phyloP scores from a whole-genome alignment of 352 stramenopile species.

The Globisporangium spiculum region DNA sequence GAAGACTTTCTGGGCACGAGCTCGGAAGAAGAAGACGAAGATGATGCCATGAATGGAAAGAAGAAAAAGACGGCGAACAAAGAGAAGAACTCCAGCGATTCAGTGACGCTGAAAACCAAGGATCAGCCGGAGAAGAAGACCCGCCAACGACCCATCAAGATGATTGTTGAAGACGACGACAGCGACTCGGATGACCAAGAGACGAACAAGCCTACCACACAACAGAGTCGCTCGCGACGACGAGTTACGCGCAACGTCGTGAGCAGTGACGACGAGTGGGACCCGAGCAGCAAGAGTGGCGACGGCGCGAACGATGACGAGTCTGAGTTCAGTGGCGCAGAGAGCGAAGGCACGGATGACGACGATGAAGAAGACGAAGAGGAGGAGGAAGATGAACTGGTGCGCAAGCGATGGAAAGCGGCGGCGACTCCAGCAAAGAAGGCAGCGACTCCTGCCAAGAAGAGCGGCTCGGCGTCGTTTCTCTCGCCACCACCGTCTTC shows the following conservation, averaged over 20 bases:
- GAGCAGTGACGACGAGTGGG: constrained; percentile 48
- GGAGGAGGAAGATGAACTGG: constrained; percentile 37
- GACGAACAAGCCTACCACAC: background rate
- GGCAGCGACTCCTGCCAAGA: constrained; percentile 24
- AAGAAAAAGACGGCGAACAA: constrained; percentile 16
- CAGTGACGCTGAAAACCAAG: constrained; percentile 30
- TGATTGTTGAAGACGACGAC: constrained; percentile 80
- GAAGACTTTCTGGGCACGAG: constrained; percentile 71
- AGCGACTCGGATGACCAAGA: constrained; percentile 55
- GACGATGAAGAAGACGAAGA: constrained; percentile 48
- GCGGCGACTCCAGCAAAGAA: constrained; percentile 18
- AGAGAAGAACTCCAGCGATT: background rate
- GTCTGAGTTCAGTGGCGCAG: constrained; percentile 47
- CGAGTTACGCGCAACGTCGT: constrained; percentile 29
- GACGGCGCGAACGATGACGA: constrained; percentile 44
- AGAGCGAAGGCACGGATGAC: constrained; percentile 30
- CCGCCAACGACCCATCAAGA: constrained; percentile 20
- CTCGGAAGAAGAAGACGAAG: constrained; percentile 57
- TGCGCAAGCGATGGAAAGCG: constrained; percentile 38
- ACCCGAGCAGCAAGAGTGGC: constrained; percentile 33
- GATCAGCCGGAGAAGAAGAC: constrained; percentile 24
- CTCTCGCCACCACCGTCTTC: constrained; percentile 27
- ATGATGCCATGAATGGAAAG: constrained; percentile 19
- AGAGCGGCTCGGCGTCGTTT: constrained; percentile 30
- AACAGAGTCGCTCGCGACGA: constrained; percentile 24